phyloP scores from a whole-genome alignment of 768 basidiomycete species.

The Mycena metata region DNA sequence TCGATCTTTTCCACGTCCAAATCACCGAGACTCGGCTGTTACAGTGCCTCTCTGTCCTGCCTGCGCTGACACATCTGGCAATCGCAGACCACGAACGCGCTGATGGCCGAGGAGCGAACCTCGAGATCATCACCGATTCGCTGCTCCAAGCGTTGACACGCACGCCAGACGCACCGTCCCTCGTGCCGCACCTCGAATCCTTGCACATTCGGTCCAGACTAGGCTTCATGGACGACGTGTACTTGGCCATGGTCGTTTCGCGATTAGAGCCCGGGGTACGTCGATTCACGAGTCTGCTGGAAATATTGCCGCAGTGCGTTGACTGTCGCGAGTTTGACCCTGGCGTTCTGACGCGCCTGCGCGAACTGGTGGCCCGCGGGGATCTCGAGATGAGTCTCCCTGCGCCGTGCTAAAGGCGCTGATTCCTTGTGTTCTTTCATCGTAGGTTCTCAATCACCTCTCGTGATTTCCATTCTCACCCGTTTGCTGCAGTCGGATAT shows the following conservation, averaged over 20 bases:
- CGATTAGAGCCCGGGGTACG: neutral
- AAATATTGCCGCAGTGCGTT: neutral
- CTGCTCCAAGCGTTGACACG: neutral
- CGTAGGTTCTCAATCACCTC: too few relatives aligned
- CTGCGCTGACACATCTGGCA: conserved; percentile 4
- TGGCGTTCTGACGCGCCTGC: neutral
- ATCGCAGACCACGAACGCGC: conserved; percentile 22
- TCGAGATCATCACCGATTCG: conserved; percentile 11
- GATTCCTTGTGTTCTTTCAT: too few relatives aligned
- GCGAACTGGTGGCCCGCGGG: neutral
- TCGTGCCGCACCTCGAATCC: conserved; percentile 2
- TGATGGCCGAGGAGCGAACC: neutral
- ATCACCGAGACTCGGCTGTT: conserved; percentile 20
- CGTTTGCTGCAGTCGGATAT: too few relatives aligned
- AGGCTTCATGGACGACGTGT: conserved; percentile 1
- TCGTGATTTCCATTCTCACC: too few relatives aligned
- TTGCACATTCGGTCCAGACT: conserved; percentile 7
- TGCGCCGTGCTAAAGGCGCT: too few relatives aligned
- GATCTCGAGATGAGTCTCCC: neutral
- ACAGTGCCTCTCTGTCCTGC: neutral
- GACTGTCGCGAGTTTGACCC: neutral
- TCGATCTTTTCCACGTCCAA: neutral
- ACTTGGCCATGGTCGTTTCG: conserved; percentile 2
- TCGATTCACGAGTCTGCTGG: neutral
- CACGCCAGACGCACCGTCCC: neutral